phyloP scores from a whole-genome alignment of 495 filamentous ascomycete genomes.

The Paragyromitra xinjiangensis region DNA sequence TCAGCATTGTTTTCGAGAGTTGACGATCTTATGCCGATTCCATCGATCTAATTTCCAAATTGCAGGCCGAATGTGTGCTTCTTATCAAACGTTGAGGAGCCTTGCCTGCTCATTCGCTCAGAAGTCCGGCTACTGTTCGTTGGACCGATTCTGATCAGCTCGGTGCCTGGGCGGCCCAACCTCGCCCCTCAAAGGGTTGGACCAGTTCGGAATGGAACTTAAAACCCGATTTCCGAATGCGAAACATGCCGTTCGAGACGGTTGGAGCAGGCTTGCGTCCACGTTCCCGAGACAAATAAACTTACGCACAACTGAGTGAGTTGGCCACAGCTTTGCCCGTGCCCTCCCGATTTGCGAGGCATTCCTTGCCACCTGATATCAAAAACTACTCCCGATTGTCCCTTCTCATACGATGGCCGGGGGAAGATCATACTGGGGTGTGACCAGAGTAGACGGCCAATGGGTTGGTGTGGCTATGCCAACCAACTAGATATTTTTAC shows the following conservation, averaged over 20 bases:
- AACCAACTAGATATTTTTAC: background rate
- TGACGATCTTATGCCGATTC: background rate
- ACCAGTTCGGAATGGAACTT: conserved; percentile 28
- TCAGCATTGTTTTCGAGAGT: background rate
- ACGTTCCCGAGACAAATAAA: conserved; percentile 17
- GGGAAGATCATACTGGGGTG: background rate
- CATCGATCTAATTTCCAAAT: background rate
- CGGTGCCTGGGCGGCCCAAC: background rate
- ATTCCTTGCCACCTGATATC: background rate
- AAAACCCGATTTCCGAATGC: conserved; percentile 19
- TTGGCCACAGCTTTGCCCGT: conserved; percentile 30
- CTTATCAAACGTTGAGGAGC: background rate
- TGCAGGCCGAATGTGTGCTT: background rate
- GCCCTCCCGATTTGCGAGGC: conserved; percentile 1
- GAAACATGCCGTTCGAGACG: conserved; percentile 33
- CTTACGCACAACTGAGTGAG: conserved; percentile 1
- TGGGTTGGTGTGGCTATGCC: background rate
- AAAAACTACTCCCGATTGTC: background rate
- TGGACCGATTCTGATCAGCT: background rate
- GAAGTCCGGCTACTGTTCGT: conserved; percentile 1
- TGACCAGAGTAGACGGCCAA: background rate
- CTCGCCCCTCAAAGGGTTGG: background rate
- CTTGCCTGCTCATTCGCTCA: background rate
- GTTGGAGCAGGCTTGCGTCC: conserved; percentile 3
- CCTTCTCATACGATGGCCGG: background rate